Base-by-base conservation (phyloP, 208 protist species). In the Trypanosoma theileri region DNA sequence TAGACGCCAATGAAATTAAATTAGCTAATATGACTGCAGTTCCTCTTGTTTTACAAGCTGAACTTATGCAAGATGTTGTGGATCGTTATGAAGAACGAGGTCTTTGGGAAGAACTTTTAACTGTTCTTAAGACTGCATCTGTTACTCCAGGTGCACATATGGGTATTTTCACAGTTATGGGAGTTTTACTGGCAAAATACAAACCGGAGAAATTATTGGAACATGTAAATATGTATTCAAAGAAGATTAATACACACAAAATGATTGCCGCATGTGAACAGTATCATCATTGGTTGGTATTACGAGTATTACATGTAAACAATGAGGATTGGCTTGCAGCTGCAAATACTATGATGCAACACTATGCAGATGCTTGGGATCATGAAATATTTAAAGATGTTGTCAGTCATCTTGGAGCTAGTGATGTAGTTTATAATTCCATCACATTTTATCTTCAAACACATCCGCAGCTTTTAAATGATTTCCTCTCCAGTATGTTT, bases 141-240 rank as follows among this genome's bases (percentile, higher is more conserved):
- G 78, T 76, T 35, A 77, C 96, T 31, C 97, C 99, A 68, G 90
- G 98, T 22, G 98, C 98, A 3, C 99, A 99, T 80, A 98, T 98
- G 85, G 97, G 95, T 64, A 99, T 99, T 81, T 99, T 99, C 88
- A 99, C 99, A 35, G 98, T 98, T 79, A 98, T 99, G 59, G 98
- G 96, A 56, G 88, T 99, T 26, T 75, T 99, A n/a, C 99, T 99
- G 70, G 94, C 97, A 24, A 98, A 99, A 79, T 99, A 99, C 87
- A 94, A 95, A 67, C 97, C 97, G n/a, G 96, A 99, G 68, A 99
- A 99, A 80, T 88, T 99, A 13, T 90, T 99, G 85, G 98, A 99
- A 73, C 98, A 99, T 84, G 83, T 99, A 35, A 99, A 99, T 76
- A 85, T 98, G 63, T 99, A 97, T 86, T 93, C 92, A 28, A 91